Conservation (phyloP, 805 yeast species). For the Blastobotrys robertii region DNA sequence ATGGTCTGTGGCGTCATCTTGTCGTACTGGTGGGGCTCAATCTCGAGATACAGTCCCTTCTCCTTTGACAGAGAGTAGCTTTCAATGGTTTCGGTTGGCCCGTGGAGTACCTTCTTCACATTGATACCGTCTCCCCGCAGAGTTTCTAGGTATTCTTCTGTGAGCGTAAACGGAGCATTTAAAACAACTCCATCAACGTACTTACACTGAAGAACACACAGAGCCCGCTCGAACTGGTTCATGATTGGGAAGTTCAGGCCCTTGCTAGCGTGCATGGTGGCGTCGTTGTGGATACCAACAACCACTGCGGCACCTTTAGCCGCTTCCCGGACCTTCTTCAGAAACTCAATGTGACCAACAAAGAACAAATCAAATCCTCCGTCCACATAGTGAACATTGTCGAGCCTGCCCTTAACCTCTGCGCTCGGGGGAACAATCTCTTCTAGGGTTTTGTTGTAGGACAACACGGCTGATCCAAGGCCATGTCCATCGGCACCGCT, state of each 20-base stretch:
- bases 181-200: constrained; percentile 73
- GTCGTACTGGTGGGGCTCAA: constrained; percentile 49
- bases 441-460: constrained; percentile 26
- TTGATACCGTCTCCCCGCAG: constrained; percentile 30
- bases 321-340: constrained; percentile 38
- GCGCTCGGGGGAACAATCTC: constrained; percentile 15
- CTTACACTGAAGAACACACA: constrained; percentile 81
- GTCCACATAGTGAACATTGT: constrained; percentile 44
- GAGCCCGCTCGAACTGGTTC: constrained; percentile 76
- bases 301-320: constrained; percentile 41
- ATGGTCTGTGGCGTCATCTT: constrained; percentile 62
- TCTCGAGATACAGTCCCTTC: constrained; percentile 31
- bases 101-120: constrained; percentile 41
- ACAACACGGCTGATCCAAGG: constrained; percentile 50
- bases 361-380: constrained; percentile 91
- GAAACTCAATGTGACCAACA: constrained; percentile 80
- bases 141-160: constrained; percentile 29
- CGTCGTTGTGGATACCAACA: constrained; percentile 61
- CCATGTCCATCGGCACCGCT: constrained; percentile 50
- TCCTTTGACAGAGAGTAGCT: constrained; percentile 32
- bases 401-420: constrained; percentile 8
- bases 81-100: constrained; percentile 38
- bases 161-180: constrained; percentile 53
- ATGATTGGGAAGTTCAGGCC: constrained; percentile 72
- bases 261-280: constrained; percentile 40